phyloP scores from a whole-genome alignment of 2,329 filamentous ascomycete genomes.

The Colletotrichum sp. region DNA sequence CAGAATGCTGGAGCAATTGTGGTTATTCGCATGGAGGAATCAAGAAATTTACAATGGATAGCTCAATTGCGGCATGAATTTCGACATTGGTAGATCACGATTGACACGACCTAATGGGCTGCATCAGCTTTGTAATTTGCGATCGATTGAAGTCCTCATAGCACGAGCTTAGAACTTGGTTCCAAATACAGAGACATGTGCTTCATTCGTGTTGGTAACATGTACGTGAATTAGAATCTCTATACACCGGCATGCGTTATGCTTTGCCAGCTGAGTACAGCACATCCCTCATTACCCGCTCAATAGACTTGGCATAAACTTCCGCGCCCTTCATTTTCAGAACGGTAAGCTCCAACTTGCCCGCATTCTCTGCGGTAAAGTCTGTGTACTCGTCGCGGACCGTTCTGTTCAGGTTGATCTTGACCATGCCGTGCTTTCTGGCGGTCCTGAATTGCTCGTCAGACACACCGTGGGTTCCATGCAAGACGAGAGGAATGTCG shows the following conservation, averaged over 20 bases:
- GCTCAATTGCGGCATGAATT: background rate
- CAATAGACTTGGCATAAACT: background rate
- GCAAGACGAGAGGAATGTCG: background rate
- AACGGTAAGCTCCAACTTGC: background rate
- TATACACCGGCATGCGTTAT: background rate
- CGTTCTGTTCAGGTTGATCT: background rate
- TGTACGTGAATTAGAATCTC: accelerated
- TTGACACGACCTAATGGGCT: background rate
- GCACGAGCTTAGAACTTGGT: background rate
- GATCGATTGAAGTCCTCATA: background rate
- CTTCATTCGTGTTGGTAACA: background rate
- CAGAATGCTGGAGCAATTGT: background rate
- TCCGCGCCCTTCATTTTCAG: background rate
- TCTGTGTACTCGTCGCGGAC: background rate
- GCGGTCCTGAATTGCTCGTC: background rate
- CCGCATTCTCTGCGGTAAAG: background rate
- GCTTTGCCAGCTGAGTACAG: background rate
- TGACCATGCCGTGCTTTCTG: background rate
- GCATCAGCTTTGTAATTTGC: background rate
- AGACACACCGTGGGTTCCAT: background rate
- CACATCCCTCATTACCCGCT: background rate
- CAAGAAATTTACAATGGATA: background rate
- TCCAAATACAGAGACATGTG: background rate
- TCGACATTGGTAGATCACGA: accelerated
- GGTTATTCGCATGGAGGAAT: background rate